phyloP scores from a whole-genome alignment of 1,284 basidiomycete species.

The Cryptococcus amylolentus region DNA sequence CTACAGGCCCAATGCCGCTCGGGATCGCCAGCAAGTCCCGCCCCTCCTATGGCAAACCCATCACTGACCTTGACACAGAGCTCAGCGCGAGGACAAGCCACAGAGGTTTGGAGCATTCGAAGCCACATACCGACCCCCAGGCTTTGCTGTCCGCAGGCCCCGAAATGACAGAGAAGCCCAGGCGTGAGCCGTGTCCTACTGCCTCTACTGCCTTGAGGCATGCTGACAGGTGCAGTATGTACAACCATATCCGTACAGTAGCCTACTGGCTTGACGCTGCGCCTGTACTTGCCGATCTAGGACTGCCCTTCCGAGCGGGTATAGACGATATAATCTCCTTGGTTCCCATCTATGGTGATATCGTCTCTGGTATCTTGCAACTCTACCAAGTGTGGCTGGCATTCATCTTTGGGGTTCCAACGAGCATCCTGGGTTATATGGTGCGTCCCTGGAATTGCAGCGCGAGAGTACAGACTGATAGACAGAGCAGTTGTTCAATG shows the following conservation, averaged over 20 bases:
- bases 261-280: constrained; percentile 50
- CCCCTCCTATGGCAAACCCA: not conserved
- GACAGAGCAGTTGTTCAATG: constrained; percentile 36
- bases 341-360: constrained; percentile 48
- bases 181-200: constrained; percentile 29
- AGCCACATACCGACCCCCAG: constrained; percentile 37
- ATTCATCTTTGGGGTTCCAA: constrained; percentile 44
- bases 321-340: constrained; percentile 50
- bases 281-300: constrained; percentile 47
- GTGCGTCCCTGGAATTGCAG: constrained; percentile 21
- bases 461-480: not conserved
- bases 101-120: constrained; percentile 45
- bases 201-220: constrained; percentile 2
- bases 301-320: constrained; percentile 49
- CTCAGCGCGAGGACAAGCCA: constrained; percentile 14
- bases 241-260: constrained; percentile 48
- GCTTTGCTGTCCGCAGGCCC: constrained; percentile 31
- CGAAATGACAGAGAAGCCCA: constrained; percentile 44
- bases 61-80: constrained; percentile 1
- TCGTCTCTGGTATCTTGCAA: constrained; percentile 43
- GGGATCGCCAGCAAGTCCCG: constrained; percentile 20
- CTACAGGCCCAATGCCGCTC: constrained; percentile 31
- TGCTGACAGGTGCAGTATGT: constrained; percentile 31
- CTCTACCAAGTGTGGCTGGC: constrained; percentile 48
- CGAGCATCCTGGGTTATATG: constrained; percentile 38